These are phyloP conservation scores for Selaginella tamariscina DNA, from an alignment of 75 land plant genomes.

Conservation along the genomic window DNA sequence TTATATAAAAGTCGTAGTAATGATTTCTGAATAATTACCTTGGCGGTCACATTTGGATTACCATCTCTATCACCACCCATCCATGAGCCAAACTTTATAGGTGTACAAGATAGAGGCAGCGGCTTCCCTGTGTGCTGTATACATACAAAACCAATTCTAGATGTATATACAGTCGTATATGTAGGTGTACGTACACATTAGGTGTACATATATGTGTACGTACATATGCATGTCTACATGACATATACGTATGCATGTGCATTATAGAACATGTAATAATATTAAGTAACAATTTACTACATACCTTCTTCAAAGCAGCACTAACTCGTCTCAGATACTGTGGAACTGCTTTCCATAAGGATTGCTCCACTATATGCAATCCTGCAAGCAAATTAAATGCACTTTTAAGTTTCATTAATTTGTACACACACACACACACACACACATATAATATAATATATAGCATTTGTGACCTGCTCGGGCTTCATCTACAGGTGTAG, in stretches of 20 bases:
- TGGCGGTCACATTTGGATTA: constrained; percentile 92
- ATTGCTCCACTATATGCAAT: constrained; percentile 4
- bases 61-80: constrained; percentile 99
- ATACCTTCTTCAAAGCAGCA: constrained; percentile 8
- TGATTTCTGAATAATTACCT: constrained; percentile 28
- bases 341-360: constrained; percentile 5
- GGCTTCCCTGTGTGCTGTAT: constrained; percentile 74
- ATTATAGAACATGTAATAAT: too few species aligned
- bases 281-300: background rate
- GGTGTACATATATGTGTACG: too few species aligned
- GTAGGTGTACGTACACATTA: too few species aligned
- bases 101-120: constrained; percentile 80
- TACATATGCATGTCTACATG: too few species aligned
- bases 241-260: too few species aligned
- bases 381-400: background rate
- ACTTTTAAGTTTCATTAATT: too few species aligned
- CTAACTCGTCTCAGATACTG: constrained; percentile 11
- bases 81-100: constrained; percentile 96
- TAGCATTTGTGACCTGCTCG: constrained; percentile 12
- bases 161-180: too few species aligned
- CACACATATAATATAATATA: too few species aligned
- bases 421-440: too few species aligned
- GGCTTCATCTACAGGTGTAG: constrained; percentile 6
- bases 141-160: background rate
- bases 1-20: background rate